These are phyloP conservation scores for Fusarium newnesense DNA, from an alignment of 2,329 filamentous ascomycete species.

Conservation along the genomic window DNA sequence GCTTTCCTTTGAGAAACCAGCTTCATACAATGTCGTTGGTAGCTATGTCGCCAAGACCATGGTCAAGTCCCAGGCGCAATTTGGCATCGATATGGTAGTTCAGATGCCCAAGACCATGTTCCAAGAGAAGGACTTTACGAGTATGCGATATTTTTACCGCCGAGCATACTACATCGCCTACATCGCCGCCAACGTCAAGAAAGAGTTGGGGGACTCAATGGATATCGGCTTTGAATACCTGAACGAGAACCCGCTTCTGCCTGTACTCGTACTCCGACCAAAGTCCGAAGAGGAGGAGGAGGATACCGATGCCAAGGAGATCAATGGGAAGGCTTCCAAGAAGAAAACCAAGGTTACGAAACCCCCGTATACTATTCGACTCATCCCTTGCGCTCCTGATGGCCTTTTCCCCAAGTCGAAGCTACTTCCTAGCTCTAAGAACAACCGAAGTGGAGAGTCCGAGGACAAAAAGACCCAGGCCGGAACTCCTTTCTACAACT, in stretches of 20 bases:
- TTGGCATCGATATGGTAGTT: constrained; percentile 83
- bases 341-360: constrained; percentile 42
- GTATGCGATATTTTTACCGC: constrained; percentile 95
- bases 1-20: constrained; percentile 79
- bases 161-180: constrained; percentile 91
- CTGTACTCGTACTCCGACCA: constrained; percentile 66
- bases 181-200: constrained; percentile 76
- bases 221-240: constrained; percentile 72
- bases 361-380: constrained; percentile 70
- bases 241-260: constrained; percentile 80
- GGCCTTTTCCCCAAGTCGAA: constrained; percentile 77
- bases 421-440: constrained; percentile 75
- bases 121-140: constrained; percentile 93
- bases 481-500: constrained; percentile 88
- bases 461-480: constrained; percentile 55
- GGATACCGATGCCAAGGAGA: constrained; percentile 19
- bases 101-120: constrained; percentile 85
- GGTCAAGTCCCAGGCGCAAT: constrained; percentile 67
- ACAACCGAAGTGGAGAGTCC: constrained; percentile 67
- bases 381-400: constrained; percentile 79
- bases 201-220: constrained; percentile 63
- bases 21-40: constrained; percentile 86
- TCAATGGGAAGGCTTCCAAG: constrained; percentile 34
- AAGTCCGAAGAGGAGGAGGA: constrained; percentile 38
- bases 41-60: constrained; percentile 85